A percentile compares a stretch with the other conserved stretches of the same genome.
These are phyloP conservation scores for Naganishia cerealis DNA, from an alignment of 1,284 basidiomycete species.

Conservation along the genomic window DNA sequence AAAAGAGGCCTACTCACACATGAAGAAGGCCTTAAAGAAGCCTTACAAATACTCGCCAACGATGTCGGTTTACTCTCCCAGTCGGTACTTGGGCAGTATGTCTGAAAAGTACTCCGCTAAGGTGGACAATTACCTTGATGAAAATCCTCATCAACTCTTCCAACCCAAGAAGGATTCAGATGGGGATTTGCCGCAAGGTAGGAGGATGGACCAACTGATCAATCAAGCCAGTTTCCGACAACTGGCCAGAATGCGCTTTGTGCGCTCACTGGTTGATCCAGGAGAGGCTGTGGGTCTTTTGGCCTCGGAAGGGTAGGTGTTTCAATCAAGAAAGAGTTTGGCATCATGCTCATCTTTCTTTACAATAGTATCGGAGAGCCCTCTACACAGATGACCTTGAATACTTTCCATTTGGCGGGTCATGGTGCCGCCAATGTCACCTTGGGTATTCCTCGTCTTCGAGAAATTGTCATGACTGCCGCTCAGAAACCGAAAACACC, in stretches of 20 bases:
- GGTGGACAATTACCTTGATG: conserved; percentile 75
- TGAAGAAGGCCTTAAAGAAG: conserved; percentile 85
- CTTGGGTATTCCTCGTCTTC: conserved; percentile 94
- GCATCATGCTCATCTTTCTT: conserved; percentile 33
- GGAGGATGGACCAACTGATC: conserved; percentile 59
- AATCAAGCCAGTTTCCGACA: conserved; percentile 67
- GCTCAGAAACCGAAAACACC: conserved; percentile 95
- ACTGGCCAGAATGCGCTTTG: conserved; percentile 85
- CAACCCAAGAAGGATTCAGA: conserved; percentile 59
- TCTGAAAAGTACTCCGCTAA: conserved; percentile 88
- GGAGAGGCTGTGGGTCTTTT: conserved; percentile 96
- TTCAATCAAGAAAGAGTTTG: conserved; percentile 14
- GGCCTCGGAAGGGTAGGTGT: conserved; percentile 88
- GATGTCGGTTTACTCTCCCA: conserved; percentile 76
- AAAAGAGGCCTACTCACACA: conserved; percentile 70
- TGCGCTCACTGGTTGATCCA: conserved; percentile 90
- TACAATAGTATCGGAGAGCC: conserved; percentile 85
- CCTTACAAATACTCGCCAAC: conserved; percentile 69
- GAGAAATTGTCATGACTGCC: conserved; percentile 99
- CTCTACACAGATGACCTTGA: conserved; percentile 99
- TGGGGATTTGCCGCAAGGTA: conserved; percentile 48
- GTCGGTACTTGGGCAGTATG: conserved; percentile 79
- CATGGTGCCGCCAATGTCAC: conserved; percentile 99
- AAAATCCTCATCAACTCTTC: conserved; percentile 75
- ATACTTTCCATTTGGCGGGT: conserved; percentile 99